Evolutionary conservation across 164 flowering plant genomes (phyloP).

Genomic region (grape (Vitis vinifera)): ASM3070453v1 NC_081813.1:6264501-6265000

Average conservation of each 20-base stretch:
- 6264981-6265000: conserved; percentile 75
- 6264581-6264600: conserved; percentile 5
- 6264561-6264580: background rate
- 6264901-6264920: conserved; percentile 68
- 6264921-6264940: conserved; percentile 68
- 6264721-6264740: no score
- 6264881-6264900: conserved; percentile 72
- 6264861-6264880: conserved; percentile 20
- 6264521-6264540: no score
- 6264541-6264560: no score
- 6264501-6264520: no score
- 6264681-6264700: conserved; percentile 58
- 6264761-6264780: background rate
- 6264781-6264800: background rate
- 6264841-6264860: conserved; percentile 1
- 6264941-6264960: conserved; percentile 84
- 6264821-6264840: background rate
- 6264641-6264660: conserved; percentile 34
- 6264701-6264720: conserved; percentile 65
- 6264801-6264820: background rate
- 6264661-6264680: conserved; percentile 51
- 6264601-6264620: conserved; percentile 77
- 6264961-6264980: conserved; percentile 60
- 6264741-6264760: background rate
- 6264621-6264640: conserved; percentile 64